phyloP scores from a whole-genome alignment of 495 filamentous ascomycete genomes.

The Viridothelium virens region DNA sequence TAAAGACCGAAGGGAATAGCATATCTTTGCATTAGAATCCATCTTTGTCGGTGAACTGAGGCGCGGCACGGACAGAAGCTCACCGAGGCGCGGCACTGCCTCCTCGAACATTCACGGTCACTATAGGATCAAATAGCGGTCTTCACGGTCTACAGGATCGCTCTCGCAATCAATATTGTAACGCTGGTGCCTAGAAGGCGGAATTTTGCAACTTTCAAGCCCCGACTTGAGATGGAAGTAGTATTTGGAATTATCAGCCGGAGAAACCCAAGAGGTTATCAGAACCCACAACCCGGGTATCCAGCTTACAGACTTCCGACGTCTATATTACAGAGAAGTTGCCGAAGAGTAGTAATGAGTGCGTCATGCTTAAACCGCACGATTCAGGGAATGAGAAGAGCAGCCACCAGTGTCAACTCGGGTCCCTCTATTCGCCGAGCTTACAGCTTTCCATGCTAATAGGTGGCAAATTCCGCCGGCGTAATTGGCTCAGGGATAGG shows the following conservation, averaged over 20 bases:
- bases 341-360: no score
- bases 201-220: background rate
- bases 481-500: slow-evolving; percentile 5
- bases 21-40: background rate
- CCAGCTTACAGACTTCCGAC: no score
- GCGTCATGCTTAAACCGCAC: background rate
- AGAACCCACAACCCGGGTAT: no score
- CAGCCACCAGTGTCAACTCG: background rate
- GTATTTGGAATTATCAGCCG: background rate
- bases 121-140: background rate
- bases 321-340: no score
- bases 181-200: background rate
- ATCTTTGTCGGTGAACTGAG: slow-evolving; percentile 4
- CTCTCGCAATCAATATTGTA: background rate
- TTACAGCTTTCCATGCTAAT: background rate
- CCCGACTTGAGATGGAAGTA: background rate
- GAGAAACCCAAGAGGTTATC: no score
- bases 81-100: background rate
- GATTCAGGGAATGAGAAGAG: background rate
- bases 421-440: background rate
- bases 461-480: background rate
- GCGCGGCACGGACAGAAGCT: background rate
- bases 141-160: background rate
- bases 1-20: background rate
- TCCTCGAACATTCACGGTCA: background rate